phyloP scores from a whole-genome alignment of 176 grass and related monocot genomes.

The Thinopyrum elongatum region DNA sequence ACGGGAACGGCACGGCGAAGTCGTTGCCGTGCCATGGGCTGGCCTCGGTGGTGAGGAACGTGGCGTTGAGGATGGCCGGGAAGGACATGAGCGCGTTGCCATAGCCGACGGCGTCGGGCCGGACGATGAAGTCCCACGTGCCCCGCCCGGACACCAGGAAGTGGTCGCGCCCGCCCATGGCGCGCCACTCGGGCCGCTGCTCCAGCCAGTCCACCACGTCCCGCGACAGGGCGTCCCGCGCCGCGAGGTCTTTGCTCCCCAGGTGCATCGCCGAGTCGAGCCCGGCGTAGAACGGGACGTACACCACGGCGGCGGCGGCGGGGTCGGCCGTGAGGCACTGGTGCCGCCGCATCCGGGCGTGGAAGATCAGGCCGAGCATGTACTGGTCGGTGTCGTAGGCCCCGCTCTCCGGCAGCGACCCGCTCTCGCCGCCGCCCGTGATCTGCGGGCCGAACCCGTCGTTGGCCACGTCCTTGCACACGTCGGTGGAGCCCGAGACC shows the following conservation, averaged over 20 bases:
- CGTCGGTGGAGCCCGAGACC: constrained; percentile 17
- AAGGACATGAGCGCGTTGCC: constrained; percentile 54
- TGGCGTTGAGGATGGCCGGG: constrained; percentile 62
- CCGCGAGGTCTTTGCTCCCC: not conserved
- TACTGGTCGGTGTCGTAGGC: constrained; percentile 75
- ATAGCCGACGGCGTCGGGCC: constrained; percentile 25
- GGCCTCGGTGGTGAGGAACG: constrained; percentile 51
- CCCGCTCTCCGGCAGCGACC: constrained; percentile 22
- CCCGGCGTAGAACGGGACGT: constrained; percentile 81
- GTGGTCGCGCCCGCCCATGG: constrained; percentile 49
- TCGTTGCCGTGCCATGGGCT: constrained; percentile 34
- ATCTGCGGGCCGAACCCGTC: constrained; percentile 35
- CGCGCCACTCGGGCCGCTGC: constrained; percentile 38
- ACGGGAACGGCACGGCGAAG: constrained; percentile 57
- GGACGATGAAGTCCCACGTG: constrained; percentile 37
- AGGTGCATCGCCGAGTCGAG: constrained; percentile 55
- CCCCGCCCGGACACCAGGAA: constrained; percentile 43
- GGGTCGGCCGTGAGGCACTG: constrained; percentile 61
- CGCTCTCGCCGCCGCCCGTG: not conserved
- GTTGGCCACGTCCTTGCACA: constrained; percentile 50
- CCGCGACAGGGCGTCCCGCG: constrained; percentile 42
- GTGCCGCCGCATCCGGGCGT: constrained; percentile 59
- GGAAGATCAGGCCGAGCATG: constrained; percentile 72
- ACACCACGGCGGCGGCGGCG: constrained; percentile 47
- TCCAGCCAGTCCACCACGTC: constrained; percentile 43